Evolutionary conservation across 495 filamentous ascomycete genomes (phyloP), one percentile per base, ranked within the genome.

Genomic region (Aspergillus indologenus): DNA sequence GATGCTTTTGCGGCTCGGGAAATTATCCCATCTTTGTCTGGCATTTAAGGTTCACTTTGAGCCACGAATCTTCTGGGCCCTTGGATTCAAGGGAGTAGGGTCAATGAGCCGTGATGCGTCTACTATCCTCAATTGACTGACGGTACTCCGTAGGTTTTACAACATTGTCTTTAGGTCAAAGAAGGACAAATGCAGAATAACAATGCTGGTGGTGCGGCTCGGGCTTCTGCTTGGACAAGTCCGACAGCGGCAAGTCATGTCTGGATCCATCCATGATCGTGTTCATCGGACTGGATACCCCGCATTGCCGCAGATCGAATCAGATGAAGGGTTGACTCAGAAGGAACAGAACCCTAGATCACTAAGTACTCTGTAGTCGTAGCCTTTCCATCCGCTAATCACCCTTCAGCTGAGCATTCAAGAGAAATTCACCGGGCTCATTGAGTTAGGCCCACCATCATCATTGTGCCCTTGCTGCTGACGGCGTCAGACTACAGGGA

Each of bases 321-420:
- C 52, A 40, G 34, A 40, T 40, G 34, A 15, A 14, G 12, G 34
- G 5, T 40, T 40, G 5, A 11, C 5, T 40, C 12, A 4, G 12
- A 40, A 40, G 34, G 34, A 40, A 40, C 12, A 40, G 34, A 40
- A 40, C 34, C 34, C 34, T 40, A 40, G 34, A 63, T 4, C 9
- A 29, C 3, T 4, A 44, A 31, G 18, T 48, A 8, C n/a, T n/a
- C n/a, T n/a, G n/a, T n/a, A n/a, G n/a, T n/a, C n/a, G n/a, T n/a
- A n/a, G n/a, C n/a, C n/a, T n/a, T n/a, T 26, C 21, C 31, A 31
- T 14, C 43, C 31, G 34, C 34, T 23, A 17, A 18, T 52, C 21
- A 22, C n/a, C 12, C 29, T 47, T 59, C 57, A 64, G 57, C 61
- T 57, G 53, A 50, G 50, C 53, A 21, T 59, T 47, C 40, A 56